These are phyloP conservation scores for Paramyrothecium roridum DNA, from an alignment of 2,329 filamentous ascomycete genomes.

Conservation along the genomic window DNA sequence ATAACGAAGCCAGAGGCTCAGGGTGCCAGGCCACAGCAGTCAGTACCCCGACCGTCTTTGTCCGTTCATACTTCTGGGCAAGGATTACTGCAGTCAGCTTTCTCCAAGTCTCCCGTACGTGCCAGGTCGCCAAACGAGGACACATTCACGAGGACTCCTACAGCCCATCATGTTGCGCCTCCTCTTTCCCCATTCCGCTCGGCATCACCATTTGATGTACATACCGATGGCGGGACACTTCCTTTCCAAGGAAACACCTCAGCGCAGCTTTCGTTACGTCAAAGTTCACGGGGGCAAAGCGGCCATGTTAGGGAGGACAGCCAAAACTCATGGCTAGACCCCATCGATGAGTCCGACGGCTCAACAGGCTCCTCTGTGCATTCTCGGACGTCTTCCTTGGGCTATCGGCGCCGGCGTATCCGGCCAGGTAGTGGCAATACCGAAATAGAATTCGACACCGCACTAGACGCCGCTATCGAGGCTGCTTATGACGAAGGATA, in stretches of 20 bases:
- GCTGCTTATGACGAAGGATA: conserved; percentile 92
- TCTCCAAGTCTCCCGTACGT: conserved; percentile 44
- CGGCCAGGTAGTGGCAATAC: conserved; percentile 68
- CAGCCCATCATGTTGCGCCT: conserved; percentile 63
- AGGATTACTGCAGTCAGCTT: conserved; percentile 47
- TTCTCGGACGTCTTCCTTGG: conserved; percentile 71
- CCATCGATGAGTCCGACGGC: conserved; percentile 83
- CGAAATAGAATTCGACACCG: conserved; percentile 89
- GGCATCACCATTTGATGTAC: conserved; percentile 35
- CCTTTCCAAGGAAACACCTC: conserved; percentile 18
- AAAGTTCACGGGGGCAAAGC: conserved; percentile 5
- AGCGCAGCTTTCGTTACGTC: conserved; percentile 28
- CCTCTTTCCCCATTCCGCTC: conserved; percentile 66
- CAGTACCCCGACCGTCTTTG: conserved; percentile 16
- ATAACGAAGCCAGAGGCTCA: conserved; percentile 27
- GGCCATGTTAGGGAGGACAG: conserved; percentile 59
- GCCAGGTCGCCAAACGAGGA: conserved; percentile 25
- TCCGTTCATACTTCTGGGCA: conserved; percentile 19
- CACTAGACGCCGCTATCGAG: conserved; percentile 91
- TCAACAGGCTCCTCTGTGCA: conserved; percentile 78
- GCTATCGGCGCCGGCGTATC: conserved; percentile 66
- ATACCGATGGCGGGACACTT: conserved; percentile 17
- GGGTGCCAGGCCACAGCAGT: conserved; percentile 12
- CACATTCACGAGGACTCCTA: conserved; percentile 46
- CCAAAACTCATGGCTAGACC: conserved; percentile 89